A percentile compares a stretch with the other conserved stretches of the same genome.
phyloP scores from a whole-genome alignment of 1,284 basidiomycete species.

The Ganoderma sinense region DNA sequence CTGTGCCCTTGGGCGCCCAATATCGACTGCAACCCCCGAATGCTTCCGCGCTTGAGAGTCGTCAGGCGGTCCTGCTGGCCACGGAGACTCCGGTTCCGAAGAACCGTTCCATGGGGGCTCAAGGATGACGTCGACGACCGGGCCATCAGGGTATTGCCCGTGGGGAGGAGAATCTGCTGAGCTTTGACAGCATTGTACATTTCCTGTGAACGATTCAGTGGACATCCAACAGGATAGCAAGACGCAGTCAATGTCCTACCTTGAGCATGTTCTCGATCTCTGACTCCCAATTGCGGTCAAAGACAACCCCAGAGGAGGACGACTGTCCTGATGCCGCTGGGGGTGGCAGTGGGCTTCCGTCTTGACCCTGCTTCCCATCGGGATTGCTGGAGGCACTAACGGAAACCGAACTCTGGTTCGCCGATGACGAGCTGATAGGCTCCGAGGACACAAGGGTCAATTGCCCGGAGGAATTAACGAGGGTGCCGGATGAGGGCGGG shows the following conservation, averaged over 20 bases:
- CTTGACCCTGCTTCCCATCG: constrained; percentile 30
- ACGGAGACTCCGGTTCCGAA: constrained; percentile 75
- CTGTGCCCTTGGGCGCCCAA: constrained; percentile 68
- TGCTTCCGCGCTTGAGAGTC: constrained; percentile 89
- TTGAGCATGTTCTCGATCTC: constrained; percentile 90
- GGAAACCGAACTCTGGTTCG: constrained; percentile 57
- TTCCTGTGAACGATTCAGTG: constrained; percentile 61
- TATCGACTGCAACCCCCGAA: constrained; percentile 85
- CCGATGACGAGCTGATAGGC: constrained; percentile 31
- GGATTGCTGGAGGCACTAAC: constrained; percentile 33
- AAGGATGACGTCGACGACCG: constrained; percentile 63
- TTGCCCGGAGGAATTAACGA: constrained; percentile 41
- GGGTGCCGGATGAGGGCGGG: constrained; percentile 40
- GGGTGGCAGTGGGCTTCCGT: constrained; percentile 22
- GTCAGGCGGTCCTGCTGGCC: constrained; percentile 70
- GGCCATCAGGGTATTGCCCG: constrained; percentile 49
- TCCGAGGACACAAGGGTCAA: constrained; percentile 37
- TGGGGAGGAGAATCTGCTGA: constrained; percentile 90
- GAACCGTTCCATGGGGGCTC: constrained; percentile 55
- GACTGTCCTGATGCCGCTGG: constrained; percentile 21
- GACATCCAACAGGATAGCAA: not conserved
- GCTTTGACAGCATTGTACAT: constrained; percentile 93
- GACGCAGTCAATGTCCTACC: constrained; percentile 50
- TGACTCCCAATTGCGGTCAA: constrained; percentile 78
- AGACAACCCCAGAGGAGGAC: constrained; percentile 50